A percentile compares a stretch with the other conserved stretches of the same genome.
phyloP scores from a whole-genome alignment of 164 flowering plant species.

The Liriodendron chinense region DNA sequence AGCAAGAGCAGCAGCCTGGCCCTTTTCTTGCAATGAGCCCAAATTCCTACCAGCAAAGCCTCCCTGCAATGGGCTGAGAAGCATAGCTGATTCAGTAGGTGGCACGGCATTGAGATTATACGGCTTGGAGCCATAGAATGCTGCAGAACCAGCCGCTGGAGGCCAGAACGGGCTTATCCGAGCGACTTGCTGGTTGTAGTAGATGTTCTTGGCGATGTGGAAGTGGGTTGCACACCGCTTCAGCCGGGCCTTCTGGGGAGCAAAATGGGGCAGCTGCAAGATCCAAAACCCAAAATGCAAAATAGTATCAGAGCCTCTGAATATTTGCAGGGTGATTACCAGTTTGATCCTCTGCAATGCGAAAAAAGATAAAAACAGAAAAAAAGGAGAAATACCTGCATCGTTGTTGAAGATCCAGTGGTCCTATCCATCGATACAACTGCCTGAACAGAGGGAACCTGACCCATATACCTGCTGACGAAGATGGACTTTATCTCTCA shows the following conservation, averaged over 20 bases:
- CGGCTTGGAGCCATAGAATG: slow-evolving; percentile 70
- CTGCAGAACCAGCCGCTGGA: slow-evolving; percentile 58
- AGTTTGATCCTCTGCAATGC: not conserved
- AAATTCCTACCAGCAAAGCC: slow-evolving; percentile 36
- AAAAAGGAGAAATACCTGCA: slow-evolving; percentile 46
- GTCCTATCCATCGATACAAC: slow-evolving; percentile 76
- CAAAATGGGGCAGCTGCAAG: slow-evolving; percentile 59
- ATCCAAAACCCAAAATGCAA: not conserved
- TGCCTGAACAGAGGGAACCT: slow-evolving; percentile 62
- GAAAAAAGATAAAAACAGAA: not conserved
- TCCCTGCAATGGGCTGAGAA: slow-evolving; percentile 38
- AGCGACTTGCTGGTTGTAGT: slow-evolving; percentile 57
- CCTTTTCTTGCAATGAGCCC: slow-evolving; percentile 55
- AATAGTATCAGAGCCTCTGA: no score
- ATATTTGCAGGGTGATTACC: not conserved
- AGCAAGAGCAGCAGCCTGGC: slow-evolving; percentile 23
- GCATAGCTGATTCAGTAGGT: slow-evolving; percentile 37
- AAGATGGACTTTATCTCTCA: not conserved
- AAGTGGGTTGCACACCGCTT: slow-evolving; percentile 93
- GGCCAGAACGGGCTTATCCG: slow-evolving; percentile 91
- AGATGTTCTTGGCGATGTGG: slow-evolving; percentile 76
- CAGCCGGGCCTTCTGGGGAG: slow-evolving; percentile 56
- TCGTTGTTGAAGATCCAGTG: slow-evolving; percentile 48
- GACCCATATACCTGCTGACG: slow-evolving; percentile 62
- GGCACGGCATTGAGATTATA: slow-evolving; percentile 67